Percentiles rank a stretch among this genome's conserved stretches.
phyloP scores from a whole-genome alignment of 306 rosid species.

The Pyrus pyrifolia region DNA sequence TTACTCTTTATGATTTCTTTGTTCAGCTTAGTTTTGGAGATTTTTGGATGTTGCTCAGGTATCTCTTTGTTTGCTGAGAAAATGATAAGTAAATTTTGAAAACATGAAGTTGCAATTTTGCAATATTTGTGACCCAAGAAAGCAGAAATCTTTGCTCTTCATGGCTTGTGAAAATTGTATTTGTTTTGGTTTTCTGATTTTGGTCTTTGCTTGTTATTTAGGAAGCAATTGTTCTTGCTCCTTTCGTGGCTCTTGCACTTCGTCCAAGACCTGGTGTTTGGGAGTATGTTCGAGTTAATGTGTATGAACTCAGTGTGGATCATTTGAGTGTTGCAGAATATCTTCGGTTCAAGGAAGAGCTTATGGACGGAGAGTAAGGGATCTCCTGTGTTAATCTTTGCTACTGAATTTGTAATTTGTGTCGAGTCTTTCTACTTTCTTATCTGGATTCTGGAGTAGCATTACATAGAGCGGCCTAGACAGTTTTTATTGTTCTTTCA shows the following conservation, averaged over 20 bases:
- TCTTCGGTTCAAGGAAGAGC: constrained; percentile 68
- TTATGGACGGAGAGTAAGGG: constrained; percentile 50
- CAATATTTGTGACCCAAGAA: neutral
- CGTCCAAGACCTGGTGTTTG: constrained; percentile 82
- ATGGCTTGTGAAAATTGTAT: neutral
- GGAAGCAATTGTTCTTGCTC: constrained; percentile 76
- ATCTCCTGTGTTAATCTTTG: constrained; percentile 13
- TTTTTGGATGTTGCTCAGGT: neutral
- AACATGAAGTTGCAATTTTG: neutral
- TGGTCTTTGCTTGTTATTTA: constrained; percentile 8
- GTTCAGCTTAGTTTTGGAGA: too few relatives aligned
- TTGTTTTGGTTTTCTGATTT: neutral
- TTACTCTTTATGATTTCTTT: too few relatives aligned
- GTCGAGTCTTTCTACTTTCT: constrained; percentile 2
- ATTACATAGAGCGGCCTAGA: neutral
- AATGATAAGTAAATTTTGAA: neutral
- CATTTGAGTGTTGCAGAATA: constrained; percentile 64
- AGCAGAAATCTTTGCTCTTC: neutral
- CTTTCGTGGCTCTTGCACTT: constrained; percentile 69
- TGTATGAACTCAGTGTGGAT: constrained; percentile 64
- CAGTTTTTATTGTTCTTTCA: neutral
- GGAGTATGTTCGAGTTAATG: constrained; percentile 74
- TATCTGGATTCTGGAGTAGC: neutral
- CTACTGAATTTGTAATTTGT: neutral
- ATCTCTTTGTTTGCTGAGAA: neutral